Base-by-base conservation (phyloP, 495 filamentous ascomycete genomes). In the Acidiella bohemica region DNA sequence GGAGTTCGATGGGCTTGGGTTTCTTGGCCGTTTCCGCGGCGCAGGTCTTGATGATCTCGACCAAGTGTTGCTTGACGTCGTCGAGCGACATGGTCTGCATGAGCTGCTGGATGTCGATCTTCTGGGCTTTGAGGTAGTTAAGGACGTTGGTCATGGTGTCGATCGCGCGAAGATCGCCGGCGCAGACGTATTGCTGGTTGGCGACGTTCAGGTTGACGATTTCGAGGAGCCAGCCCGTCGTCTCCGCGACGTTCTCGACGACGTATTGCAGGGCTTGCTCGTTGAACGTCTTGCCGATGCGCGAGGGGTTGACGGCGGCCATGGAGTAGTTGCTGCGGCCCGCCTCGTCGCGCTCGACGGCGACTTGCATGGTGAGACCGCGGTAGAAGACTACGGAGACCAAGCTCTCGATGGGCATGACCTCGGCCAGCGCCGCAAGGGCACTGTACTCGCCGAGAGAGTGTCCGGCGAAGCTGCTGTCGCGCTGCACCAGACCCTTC, bases 171-270 rank as follows among this genome's bases (percentile, higher is more conserved):
- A 96, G 76, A 63, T 97, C 90, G 61, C 90, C 90, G 53, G 90
- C 90, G 54, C 84, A 92, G 47, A 97, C 90, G 57, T 97, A 97
- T 60, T 97, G 90, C 82, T 84, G 80, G 67, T 97, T 95, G 53
- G 85, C 81, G 49, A 97, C 84, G 64, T 97, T 97, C 71, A 84
- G 90, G 63, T 97, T 97, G 72, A 97, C 90, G 60, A 97, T 94
- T 62, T 97, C 90, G 39, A 97, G 63, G 5, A 97, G 71, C 90
- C 90, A 96, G 41, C 76, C 78, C 4, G 92, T 96, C 58, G 81
- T 78, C 56, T 93, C 86, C 5, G 86, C 68, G 39, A 97, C 84
- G 63, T 80, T 88, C 65, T 80, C 83, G 32, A 95, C 86, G 16
- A 96, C 82, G 53, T 92, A 96, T 53, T 93, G 88, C 41, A 97